Evolutionary conservation across 192 early-diverging fungal genomes (phyloP).

Genomic region (Coemansia sp.): DNA sequence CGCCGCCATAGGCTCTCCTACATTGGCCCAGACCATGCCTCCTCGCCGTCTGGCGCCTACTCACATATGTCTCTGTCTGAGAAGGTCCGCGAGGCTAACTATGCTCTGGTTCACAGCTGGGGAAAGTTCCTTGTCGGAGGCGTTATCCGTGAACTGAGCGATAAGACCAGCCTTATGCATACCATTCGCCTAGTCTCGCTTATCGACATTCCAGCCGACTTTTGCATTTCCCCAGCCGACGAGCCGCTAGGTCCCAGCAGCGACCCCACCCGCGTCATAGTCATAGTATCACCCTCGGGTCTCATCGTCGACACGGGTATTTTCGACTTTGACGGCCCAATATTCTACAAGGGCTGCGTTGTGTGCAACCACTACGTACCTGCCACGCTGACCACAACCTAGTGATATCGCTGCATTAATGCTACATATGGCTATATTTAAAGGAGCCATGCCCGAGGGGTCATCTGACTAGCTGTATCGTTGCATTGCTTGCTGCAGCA

Average conservation of each 20-base stretch:
- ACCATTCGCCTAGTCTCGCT: conserved; percentile 27
- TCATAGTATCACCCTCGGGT: conserved; percentile 40
- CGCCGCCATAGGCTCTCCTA: conserved; percentile 12
- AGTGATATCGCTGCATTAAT: not conserved
- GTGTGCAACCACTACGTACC: conserved; percentile 30
- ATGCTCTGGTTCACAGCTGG: conserved; percentile 51
- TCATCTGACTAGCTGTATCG: not conserved
- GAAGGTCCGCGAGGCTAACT: conserved; percentile 46
- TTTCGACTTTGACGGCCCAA: conserved; percentile 43
- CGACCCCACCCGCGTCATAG: conserved; percentile 47
- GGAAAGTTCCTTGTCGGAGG: conserved; percentile 40
- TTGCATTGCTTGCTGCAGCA: conserved; percentile 31
- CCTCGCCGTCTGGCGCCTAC: conserved; percentile 25
- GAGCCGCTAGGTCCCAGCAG: conserved; percentile 50
- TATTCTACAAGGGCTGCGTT: conserved; percentile 45
- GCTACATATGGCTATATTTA: not conserved
- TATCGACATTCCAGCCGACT: conserved; percentile 46
- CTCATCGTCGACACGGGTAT: conserved; percentile 45
- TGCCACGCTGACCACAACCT: not conserved
- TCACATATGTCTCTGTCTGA: conserved; percentile 36
- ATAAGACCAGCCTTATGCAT: conserved; percentile 6
- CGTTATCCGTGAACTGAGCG: conserved; percentile 35
- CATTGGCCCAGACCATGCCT: conserved; percentile 21
- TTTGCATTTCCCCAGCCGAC: conserved; percentile 53
- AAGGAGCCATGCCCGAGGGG: not conserved